Base-by-base conservation (phyloP, 257 asterid genomes). In the Mitragyna speciosa region DNA sequence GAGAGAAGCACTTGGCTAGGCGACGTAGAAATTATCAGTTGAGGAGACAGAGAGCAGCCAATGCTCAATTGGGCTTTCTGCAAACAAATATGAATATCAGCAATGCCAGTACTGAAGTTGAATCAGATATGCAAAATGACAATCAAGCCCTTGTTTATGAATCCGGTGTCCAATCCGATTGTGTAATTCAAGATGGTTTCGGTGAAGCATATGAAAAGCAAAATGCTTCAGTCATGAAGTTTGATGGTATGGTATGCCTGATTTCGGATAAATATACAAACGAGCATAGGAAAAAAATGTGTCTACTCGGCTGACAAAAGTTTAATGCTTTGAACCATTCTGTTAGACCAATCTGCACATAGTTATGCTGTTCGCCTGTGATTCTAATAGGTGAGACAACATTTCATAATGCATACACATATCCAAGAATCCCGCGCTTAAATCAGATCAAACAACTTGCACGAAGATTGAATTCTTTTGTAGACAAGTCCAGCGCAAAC, bases 1-100 rank as follows among this genome's bases (percentile, higher is more conserved):
- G 87, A 61, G 89, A 85, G 70, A 87, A 74, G 68, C 89, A 87
- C 72, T 77, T 87, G 41, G 87, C 89, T 8, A 85, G 89, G 45
- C 83, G 87, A 24, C 86, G 87, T 7, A 70, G 77, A 65, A 87
- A 87, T 48, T 87, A 85, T 63, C 90, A 85, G 28, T 68, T 85
- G 49, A 69, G 86, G 68, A 87, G 89, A 63, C 85, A 83, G 36
- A 82, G 82, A 78, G 86, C 84, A 33, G 79, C 78, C 64, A 78
- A 74, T 78, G 79, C 76, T 41, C 76, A 80, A 84, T 45, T 19
- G 16, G 77, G 73, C 19, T 54, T 76, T 79, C 73, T 7, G 9
- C 80, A 79, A 3, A 52, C 31, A 33, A 3, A 19, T 36, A 20
- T 22, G 12, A 66, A 63, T 20, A 6, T 31, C 24, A 63, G 51